Base-by-base conservation (phyloP, 371 early-diverging fungal genomes). In the Rhizopus arrhizus region DNA sequence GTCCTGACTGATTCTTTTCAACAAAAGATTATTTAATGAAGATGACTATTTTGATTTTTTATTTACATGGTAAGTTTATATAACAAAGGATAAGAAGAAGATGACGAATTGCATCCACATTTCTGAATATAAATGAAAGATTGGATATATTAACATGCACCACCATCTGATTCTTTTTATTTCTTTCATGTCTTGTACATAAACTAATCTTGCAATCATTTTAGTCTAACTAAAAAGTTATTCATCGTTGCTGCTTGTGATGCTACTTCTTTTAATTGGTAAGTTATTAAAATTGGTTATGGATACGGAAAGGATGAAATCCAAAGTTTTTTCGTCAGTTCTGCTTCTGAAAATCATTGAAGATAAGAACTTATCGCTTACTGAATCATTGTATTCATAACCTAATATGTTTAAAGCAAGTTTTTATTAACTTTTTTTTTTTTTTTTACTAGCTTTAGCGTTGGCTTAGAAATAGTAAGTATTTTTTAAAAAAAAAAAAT, bases 121-220 rank as follows among this genome's bases (percentile, higher is more conserved):
- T 56, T 54, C 61, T 70, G 74, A 68, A 68, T 48, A 70, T 46
- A 56, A 62, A 48, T 68, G 68, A 68, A 47, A 46, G 64, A 63
- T 59, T 68, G 68, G 68, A 68, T 68, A 34, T 59, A 43, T 65
- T 62, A 58, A 68, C 76, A 75, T 75, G 76, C 76, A 75, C 67
- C 76, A 75, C 76, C 76, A 75, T 75, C 76, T 75, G 76, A 75
- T 62, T 64, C 68, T 62, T 56, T 56, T 58, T 63, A 42, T 46
- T 59, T 46, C 45, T 43, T 51, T 34, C 15, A 42, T 63, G 10
- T 13, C 13, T 40, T 50, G 13, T 0, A 13, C 16, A 6, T 40
- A 13, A 22, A 28, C 33, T 16, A 5, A 35, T 31, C 31, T 8
- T 43, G 29, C 32, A 52, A 33, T 42, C 28, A 22, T 36, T 42